Base-by-base conservation (phyloP, 345 rosid species). In the Salix brachista region DNA sequence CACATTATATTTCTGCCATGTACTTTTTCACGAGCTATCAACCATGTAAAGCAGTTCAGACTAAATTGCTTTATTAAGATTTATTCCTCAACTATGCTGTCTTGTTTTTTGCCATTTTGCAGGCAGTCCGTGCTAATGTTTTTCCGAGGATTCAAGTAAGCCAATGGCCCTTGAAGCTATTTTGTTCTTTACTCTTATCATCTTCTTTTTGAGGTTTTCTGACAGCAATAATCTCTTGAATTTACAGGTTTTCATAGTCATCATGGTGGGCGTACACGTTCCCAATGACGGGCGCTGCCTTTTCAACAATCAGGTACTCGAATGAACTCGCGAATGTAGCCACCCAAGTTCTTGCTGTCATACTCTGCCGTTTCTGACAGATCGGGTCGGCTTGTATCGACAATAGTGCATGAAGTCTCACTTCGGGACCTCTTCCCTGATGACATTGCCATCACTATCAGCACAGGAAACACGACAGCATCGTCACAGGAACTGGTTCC, bases 231-330 rank as follows among this genome's bases (percentile, higher is more conserved):
- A 71, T 58, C 64, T 8, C 70, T 52, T 77, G 23, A 32, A 74
- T 62, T 69, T 39, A 26, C 78, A 94, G 94, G 89, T 93, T 95
- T 80, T 93, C 97, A 39, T 76, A 90, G 83, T 91, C 97, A 67
- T 91, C 97, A 67, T 91, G 97, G 97, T 95, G 99, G 97, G 99
- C 97, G 9, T 95, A 91, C 78, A 93, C 97, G 25, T 93, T 95
- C 78, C 94, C 99, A 0, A 82, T 87, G 92, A 89, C 92, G 2
- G 85, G 90, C 4, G 92, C 91, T 21, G 94, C 94, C 44, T 85
- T 86, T 66, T 87, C 94, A 36, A 90, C 94, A n/a, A 88, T 89
- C 21, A 83, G 83, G 64, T 92, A 89, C 79, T 87, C 93, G 60
- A 84, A 79, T 4, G 88, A 84, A 84, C 91, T 88, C 2, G 82